These are phyloP conservation scores for Trichosporon asahii DNA, from an alignment of 1,284 basidiomycete species.

Conservation along the genomic window DNA sequence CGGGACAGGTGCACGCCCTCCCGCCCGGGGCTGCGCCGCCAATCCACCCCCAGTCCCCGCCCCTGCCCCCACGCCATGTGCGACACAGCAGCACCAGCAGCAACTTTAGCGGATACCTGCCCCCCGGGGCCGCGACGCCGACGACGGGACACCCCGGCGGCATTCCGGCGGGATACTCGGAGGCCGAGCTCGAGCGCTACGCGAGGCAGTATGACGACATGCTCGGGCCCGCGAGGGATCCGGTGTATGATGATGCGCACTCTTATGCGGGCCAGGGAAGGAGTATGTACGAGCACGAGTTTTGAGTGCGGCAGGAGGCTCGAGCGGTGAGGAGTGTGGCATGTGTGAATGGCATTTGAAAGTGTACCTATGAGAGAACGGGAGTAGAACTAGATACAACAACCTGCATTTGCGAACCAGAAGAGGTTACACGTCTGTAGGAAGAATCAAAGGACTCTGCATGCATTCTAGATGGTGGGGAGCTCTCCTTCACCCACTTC, in stretches of 20 bases:
- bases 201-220: neutral
- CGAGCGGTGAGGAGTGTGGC: neutral
- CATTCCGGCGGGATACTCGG: neutral
- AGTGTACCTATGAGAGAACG: neutral
- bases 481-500: too few relatives aligned
- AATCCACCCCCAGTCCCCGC: neutral
- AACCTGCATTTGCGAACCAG: neutral
- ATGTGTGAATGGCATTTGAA: too few relatives aligned
- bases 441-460: neutral
- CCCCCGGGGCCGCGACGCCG: neutral
- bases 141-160: neutral
- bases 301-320: neutral
- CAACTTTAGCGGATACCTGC: neutral
- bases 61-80: neutral
- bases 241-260: conserved; percentile 16
- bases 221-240: neutral
- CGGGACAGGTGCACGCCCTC: neutral
- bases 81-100: neutral
- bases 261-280: conserved; percentile 6
- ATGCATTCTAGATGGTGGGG: neutral
- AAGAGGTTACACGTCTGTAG: neutral
- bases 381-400: neutral
- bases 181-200: neutral
- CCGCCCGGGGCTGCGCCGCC: neutral
- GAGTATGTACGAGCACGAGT: conserved; percentile 23